A percentile compares a stretch with the other conserved stretches of the same genome.
Conservation (phyloP, 1,139 yeast genomes). For the Pichia terricola region DNA sequence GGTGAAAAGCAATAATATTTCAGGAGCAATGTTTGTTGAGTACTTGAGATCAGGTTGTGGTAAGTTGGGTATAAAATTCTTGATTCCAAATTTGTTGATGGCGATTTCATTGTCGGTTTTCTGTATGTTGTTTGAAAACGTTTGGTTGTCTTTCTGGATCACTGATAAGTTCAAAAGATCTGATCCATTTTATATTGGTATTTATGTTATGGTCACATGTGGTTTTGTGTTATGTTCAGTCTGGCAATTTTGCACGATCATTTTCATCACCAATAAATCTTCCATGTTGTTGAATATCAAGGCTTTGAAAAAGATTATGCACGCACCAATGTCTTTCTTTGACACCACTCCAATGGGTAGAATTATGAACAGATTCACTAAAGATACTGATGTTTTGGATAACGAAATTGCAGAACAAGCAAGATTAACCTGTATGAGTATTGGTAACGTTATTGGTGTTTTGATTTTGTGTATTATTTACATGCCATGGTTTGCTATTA, state of each 20-base stretch:
- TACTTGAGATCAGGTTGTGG: constrained; percentile 58
- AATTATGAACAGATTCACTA: constrained; percentile 63
- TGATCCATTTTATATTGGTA: constrained; percentile 28
- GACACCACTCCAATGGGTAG: constrained; percentile 69
- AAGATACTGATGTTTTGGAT: constrained; percentile 78
- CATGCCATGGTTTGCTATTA: constrained; percentile 42
- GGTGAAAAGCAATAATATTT: constrained; percentile 36
- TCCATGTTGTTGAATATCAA: constrained; percentile 32
- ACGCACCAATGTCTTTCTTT: constrained; percentile 63
- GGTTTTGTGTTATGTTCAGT: constrained; percentile 39
- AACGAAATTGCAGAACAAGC: constrained; percentile 58
- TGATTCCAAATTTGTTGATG: constrained; percentile 32
- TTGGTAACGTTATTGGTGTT: constrained; percentile 36
- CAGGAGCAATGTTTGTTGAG: constrained; percentile 32
- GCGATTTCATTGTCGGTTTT: constrained; percentile 32
- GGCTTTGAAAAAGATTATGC: constrained; percentile 57
- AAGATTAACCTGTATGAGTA: constrained; percentile 41
- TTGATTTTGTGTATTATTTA: constrained; percentile 40
- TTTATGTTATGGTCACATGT: constrained; percentile 49
- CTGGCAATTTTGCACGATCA: constrained; percentile 44
- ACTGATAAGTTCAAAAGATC: constrained; percentile 29
- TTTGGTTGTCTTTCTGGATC: constrained; percentile 49
- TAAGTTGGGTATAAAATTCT: constrained; percentile 30
- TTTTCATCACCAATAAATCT: constrained; percentile 42
- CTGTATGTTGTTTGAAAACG: constrained; percentile 35